Evolutionary conservation across 208 protist species (phyloP), one percentile per base, ranked within the genome.

Genomic region (Trypanosoma brucei): DNA sequence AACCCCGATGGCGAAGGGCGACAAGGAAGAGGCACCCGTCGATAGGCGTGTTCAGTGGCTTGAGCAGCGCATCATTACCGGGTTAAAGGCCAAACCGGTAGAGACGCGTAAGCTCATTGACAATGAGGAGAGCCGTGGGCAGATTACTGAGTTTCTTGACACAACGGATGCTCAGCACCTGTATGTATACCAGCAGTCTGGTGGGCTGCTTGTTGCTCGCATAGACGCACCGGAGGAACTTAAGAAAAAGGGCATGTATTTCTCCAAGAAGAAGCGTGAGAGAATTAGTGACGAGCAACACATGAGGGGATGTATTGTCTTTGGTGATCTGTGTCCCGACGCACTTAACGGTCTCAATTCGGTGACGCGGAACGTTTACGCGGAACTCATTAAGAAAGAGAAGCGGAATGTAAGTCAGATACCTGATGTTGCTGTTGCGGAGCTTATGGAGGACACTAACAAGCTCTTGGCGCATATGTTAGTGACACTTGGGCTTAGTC

Each of bases 21-120:
- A 96, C 72, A 96, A 97, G 68, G 89, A 97, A 7, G 93, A 96
- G 60, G 84, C 83, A 54, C 86, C 85, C 34, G 70, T 77, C 31
- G 93, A 97, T 68, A 96, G 94, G 80, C 86, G 93, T n/a, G 78
- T 97, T 5, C 65, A 88, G 63, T 97, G 93, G 93, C 66, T 97
- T 49, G 93, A 97, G 66, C 83, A 92, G 70, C 86, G 91, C 54
- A 86, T 95, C 50, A 93, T 78, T 1, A 86, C 70, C 13, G 81
- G 86, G 6, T 71, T 97, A 53, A 86, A 84, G 59, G 69, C 92
- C 65, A 97, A 97, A 78, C 88, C 90, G 3, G 79, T 75, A n/a
- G 93, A 97, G 36, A 84, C 88, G 22, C 89, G 93, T 62, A 97
- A 97, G 73, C 74, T 96, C 13, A 56, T 94, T 30, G 91, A 96